phyloP scores from a whole-genome alignment of 345 rosid species.

The Camelina sativa region DNA sequence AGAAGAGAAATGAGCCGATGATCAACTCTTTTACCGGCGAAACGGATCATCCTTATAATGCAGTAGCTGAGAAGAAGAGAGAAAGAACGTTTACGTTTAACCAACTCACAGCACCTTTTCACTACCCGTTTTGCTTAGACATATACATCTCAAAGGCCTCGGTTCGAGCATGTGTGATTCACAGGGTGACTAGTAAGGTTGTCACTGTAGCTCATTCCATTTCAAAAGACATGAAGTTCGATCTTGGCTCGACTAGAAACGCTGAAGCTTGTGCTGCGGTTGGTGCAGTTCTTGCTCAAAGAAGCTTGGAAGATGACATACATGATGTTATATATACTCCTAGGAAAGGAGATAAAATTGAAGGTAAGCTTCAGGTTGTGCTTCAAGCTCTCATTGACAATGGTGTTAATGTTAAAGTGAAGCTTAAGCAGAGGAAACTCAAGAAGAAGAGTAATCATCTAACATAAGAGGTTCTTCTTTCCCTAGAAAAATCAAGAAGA shows the following conservation, averaged over 20 bases:
- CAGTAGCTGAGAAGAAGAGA: constrained; percentile 47
- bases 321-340: constrained; percentile 76
- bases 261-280: constrained; percentile 70
- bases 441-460: constrained; percentile 44
- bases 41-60: constrained; percentile 11
- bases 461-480: neutral
- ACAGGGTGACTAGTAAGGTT: constrained; percentile 84
- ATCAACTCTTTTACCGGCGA: constrained; percentile 31
- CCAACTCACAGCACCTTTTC: constrained; percentile 86
- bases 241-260: constrained; percentile 74
- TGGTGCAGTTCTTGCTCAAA: constrained; percentile 74
- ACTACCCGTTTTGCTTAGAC: constrained; percentile 87
- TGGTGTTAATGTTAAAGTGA: constrained; percentile 80
- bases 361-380: constrained; percentile 81
- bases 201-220: constrained; percentile 90
- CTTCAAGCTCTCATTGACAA: constrained; percentile 71
- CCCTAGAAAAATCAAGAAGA: too few relatives aligned
- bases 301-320: constrained; percentile 80
- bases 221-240: constrained; percentile 84
- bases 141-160: constrained; percentile 82
- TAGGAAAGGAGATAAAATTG: constrained; percentile 75
- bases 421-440: constrained; percentile 71
- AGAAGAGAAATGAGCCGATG: constrained; percentile 35
- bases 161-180: constrained; percentile 79
- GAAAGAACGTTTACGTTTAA: constrained; percentile 72